These are phyloP conservation scores for Wickerhamomyces hampshirensis DNA, from an alignment of 805 yeast species.

Conservation along the genomic window DNA sequence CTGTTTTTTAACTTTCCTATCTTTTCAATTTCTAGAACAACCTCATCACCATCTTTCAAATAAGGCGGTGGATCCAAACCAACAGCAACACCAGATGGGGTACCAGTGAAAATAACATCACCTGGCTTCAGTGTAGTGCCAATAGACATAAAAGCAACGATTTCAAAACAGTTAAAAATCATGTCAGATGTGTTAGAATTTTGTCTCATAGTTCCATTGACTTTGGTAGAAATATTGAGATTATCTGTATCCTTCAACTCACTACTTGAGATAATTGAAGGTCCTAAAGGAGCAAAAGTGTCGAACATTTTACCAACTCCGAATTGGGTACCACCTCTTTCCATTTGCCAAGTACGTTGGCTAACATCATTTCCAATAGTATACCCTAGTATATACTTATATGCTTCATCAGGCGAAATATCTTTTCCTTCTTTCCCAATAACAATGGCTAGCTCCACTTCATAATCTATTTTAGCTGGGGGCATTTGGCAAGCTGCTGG, in stretches of 20 bases:
- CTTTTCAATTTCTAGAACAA: slow-evolving; percentile 35
- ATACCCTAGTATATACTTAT: slow-evolving; percentile 44
- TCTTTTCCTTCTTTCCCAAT: slow-evolving; percentile 43
- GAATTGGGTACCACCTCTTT: slow-evolving; percentile 49
- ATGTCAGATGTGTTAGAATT: slow-evolving; percentile 40
- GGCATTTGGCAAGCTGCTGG: slow-evolving; percentile 32
- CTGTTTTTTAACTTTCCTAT: slow-evolving; percentile 39
- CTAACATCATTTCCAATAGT: slow-evolving; percentile 51
- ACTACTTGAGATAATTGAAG: slow-evolving; percentile 39
- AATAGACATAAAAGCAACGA: slow-evolving; percentile 41
- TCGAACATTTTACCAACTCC: slow-evolving; percentile 48
- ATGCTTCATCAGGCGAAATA: slow-evolving; percentile 37
- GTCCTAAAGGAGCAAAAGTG: slow-evolving; percentile 53
- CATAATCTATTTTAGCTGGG: slow-evolving; percentile 39
- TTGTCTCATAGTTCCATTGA: slow-evolving; percentile 46
- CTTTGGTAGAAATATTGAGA: slow-evolving; percentile 33
- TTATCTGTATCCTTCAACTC: slow-evolving; percentile 24
- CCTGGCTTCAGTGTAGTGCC: slow-evolving; percentile 50
- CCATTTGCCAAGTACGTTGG: slow-evolving; percentile 48
- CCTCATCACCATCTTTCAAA: slow-evolving; percentile 40
- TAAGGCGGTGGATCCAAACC: slow-evolving; percentile 38
- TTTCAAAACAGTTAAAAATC: slow-evolving; percentile 41
- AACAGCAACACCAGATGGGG: slow-evolving; percentile 51
- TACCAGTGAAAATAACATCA: slow-evolving; percentile 49
- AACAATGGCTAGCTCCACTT: slow-evolving; percentile 47